Evolutionary conservation across 306 rosid genomes (phyloP), one percentile per base, ranked within the genome.

Genomic region (Macrotyloma uniflorum): DNA sequence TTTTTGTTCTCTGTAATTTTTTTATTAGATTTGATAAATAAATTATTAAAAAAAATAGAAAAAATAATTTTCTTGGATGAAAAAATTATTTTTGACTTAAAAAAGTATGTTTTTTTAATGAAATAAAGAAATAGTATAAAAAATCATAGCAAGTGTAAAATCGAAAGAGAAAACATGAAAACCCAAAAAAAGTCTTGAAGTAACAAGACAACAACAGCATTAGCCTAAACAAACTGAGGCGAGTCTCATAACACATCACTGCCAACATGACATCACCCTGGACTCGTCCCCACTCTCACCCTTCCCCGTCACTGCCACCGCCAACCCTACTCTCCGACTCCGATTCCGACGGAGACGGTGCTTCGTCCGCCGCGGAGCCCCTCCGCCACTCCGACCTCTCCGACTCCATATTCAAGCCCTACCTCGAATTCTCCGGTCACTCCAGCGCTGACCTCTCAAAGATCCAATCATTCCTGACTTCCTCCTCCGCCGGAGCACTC

Each of bases 401-500:
- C 26, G 76, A 75, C 15, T 88, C 98, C 70, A 92, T 95, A 23
- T 92, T 95, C 83, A 84, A 82, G 83, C 76, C 98, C 20, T 95
- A 95, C 87, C 89, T 95, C 72, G 87, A 88, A 1, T 82, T 85
- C 90, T 79, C 91, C 47, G 91, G 93, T 72, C 85, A 84, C 45
- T 54, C 94, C 20, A 82, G 87, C 46, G 76, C 93, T 6, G 98
- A 95, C 75, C 89, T 95, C 64, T 83, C 95, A 16, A 95, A 92
- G 88, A 95, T 95, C 90, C 97, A 90, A 55, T 87, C 98, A 4
- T 95, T 95, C 87, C 97, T 95, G 40, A 87, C 90, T 0, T 86
- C 98, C 45, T 92, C 98, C 49, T 92, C 98, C 80, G 87, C 98
- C 84, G 98, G 98, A 68, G 98, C 98, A 0, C 88, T 92, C 1